phyloP scores from a whole-genome alignment of 495 filamentous ascomycete species.

The Xeromyces bisporus region DNA sequence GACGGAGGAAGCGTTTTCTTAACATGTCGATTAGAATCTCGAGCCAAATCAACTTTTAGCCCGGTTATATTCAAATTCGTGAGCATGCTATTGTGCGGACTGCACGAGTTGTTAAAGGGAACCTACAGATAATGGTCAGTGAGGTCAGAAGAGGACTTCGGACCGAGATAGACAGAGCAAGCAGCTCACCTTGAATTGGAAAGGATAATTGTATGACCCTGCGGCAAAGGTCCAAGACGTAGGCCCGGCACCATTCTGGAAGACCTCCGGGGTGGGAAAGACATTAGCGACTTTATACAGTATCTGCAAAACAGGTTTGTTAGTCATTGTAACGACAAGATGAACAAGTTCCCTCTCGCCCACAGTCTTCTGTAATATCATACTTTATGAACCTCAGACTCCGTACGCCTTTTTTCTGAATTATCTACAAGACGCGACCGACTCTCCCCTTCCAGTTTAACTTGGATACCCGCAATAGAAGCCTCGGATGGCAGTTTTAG shows the following conservation, averaged over 20 bases:
- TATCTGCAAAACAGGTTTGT: slow-evolving; percentile 27
- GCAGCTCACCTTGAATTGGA: slow-evolving; percentile 69
- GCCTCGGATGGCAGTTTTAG: slow-evolving; percentile 46
- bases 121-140: slow-evolving; percentile 26
- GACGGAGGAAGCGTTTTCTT: slow-evolving; percentile 80
- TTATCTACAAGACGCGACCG: slow-evolving; percentile 47
- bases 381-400: slow-evolving; percentile 69
- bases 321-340: slow-evolving; percentile 2
- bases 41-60: slow-evolving; percentile 40
- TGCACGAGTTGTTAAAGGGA: slow-evolving; percentile 82
- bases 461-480: slow-evolving; percentile 59
- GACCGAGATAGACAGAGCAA: too few species aligned
- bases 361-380: slow-evolving; percentile 1
- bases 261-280: slow-evolving; percentile 41
- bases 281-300: slow-evolving; percentile 48
- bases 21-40: slow-evolving; percentile 45
- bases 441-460: slow-evolving; percentile 89
- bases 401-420: slow-evolving; percentile 38
- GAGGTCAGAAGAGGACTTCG: too few species aligned
- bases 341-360: too few species aligned
- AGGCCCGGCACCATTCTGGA: slow-evolving; percentile 24
- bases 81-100: slow-evolving; percentile 38
- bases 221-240: slow-evolving; percentile 47
- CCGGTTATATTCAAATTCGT: slow-evolving; percentile 39
- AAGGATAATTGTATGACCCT: slow-evolving; percentile 77